Evolutionary conservation across 129 eudicot species (phyloP).

Genomic region (Ambrosia trifida): DNA sequence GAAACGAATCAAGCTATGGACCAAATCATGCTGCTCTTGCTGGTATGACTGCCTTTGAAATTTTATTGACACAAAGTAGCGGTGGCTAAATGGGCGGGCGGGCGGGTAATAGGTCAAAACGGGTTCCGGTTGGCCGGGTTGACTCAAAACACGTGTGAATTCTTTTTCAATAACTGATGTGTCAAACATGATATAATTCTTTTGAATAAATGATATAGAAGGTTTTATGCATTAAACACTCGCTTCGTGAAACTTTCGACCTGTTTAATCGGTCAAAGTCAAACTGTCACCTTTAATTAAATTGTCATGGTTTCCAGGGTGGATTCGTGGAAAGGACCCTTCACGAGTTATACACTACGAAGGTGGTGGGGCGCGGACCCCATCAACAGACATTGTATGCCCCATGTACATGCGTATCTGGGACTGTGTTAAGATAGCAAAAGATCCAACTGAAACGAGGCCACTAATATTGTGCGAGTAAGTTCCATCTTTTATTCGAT

Average conservation of each 20-base stretch:
- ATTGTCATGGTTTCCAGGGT: constrained; percentile 55
- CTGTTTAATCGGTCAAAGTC: neutral
- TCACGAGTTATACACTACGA: constrained; percentile 87
- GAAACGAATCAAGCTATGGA: constrained; percentile 95
- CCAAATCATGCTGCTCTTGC: constrained; percentile 91
- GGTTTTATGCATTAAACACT: neutral
- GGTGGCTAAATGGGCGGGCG: constrained; percentile 1
- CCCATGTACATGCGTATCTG: constrained; percentile 99
- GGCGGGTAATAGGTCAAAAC: neutral
- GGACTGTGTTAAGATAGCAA: constrained; percentile 87
- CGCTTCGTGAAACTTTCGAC: neutral
- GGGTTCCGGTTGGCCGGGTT: neutral
- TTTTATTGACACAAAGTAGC: neutral
- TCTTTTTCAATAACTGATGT: neutral
- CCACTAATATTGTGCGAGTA: constrained; percentile 96
- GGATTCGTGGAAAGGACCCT: constrained; percentile 91
- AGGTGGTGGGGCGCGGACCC: constrained; percentile 92
- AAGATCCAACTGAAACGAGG: constrained; percentile 78
- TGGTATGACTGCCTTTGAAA: constrained; percentile 41
- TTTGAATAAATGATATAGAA: neutral
- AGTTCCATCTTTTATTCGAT: constrained; percentile 31
- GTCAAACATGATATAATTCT: neutral
- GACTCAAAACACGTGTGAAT: neutral
- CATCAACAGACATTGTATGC: constrained; percentile 90
- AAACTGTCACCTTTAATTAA: neutral